Base-by-base conservation (phyloP, 129 eudicot species). In the Saposhnikovia divaricata region DNA sequence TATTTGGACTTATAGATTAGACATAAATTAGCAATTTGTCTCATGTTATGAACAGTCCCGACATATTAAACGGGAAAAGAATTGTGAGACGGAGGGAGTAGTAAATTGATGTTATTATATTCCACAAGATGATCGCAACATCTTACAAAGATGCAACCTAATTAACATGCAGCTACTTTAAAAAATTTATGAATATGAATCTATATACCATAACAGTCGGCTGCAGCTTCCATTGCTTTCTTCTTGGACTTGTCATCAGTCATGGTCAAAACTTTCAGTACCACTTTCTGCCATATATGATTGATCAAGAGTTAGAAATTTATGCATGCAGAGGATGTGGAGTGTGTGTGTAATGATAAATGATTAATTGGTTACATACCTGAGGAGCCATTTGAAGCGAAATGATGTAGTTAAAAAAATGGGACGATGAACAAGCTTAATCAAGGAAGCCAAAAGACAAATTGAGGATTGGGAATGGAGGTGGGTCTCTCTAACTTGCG, bases 221-320 rank as follows among this genome's bases (percentile, higher is more conserved):
- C 98, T 28, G 97, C 98, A 76, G 97, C 98, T 87, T 95, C 97
- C 15, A 95, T 95, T 81, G 98, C 94, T 75, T 90, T 95, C 86
- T 95, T 96, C 85, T 92, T 92, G 2, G 98, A 90, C 78, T 83
- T 95, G 0, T 92, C 96, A 84, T 95, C 98, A 38, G 91, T 89
- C 98, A 95, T 95, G 86, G 98, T 92, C 70, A 89, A 65, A 23
- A 95, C 89, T 82, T 89, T 95, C 77, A 93, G 23, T 59, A 93
- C 89, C 69, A 92, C 91, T 79, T 92, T 95, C 97, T 92, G 92
- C 80, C 78, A 59, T 25, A 43, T 8, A 18, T 10, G 10, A 19
- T 25, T 40, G 7, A 45, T 69, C 3, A 31, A 68, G 11, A 34
- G 34, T n/a, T 61, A 72, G 74, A 83, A 46, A 84, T 80, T 72